Evolutionary conservation across 2,329 filamentous ascomycete species (phyloP).

Genomic region (Apiospora pterosperma): DNA sequence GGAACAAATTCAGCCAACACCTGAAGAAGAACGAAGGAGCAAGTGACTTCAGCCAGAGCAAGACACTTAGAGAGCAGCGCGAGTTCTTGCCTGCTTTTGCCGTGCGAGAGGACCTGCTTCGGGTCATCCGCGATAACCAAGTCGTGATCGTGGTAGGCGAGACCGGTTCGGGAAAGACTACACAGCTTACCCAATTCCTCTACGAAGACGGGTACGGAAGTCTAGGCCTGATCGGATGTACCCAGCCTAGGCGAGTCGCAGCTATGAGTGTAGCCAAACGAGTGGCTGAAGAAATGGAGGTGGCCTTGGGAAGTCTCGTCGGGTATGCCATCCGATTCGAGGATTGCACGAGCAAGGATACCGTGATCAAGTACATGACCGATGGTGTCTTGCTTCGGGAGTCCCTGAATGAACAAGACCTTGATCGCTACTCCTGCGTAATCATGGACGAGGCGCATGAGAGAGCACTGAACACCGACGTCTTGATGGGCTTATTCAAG

Average conservation of each 20-base stretch:
- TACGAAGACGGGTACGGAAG: conserved; percentile 93
- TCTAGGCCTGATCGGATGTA: conserved; percentile 89
- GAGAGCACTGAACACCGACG: conserved; percentile 91
- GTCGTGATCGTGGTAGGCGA: conserved; percentile 96
- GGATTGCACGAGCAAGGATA: conserved; percentile 94
- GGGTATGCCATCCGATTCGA: conserved; percentile 98
- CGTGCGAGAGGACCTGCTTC: conserved; percentile 85
- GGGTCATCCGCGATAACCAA: conserved; percentile 94
- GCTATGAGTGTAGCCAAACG: conserved; percentile 99
- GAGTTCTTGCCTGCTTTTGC: conserved; percentile 95
- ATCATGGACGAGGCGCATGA: conserved; percentile 99
- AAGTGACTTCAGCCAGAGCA: conserved; percentile 90
- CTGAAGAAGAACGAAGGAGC: conserved; percentile 84
- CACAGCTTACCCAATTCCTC: conserved; percentile 92
- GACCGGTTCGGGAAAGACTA: conserved; percentile 96
- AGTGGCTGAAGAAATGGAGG: conserved; percentile 98
- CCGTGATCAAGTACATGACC: conserved; percentile 98
- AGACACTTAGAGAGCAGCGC: conserved; percentile 84
- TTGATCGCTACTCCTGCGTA: conserved; percentile 95
- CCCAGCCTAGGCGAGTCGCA: conserved; percentile 91
- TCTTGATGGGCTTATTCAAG: conserved; percentile 95
- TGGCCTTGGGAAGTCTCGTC: conserved; percentile 79
- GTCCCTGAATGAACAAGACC: conserved; percentile 84
- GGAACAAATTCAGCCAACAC: conserved; percentile 83
- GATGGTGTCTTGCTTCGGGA: conserved; percentile 93